These are phyloP conservation scores for Calonectria ilicicola DNA, from an alignment of 2,329 filamentous ascomycete species.

Conservation along the genomic window DNA sequence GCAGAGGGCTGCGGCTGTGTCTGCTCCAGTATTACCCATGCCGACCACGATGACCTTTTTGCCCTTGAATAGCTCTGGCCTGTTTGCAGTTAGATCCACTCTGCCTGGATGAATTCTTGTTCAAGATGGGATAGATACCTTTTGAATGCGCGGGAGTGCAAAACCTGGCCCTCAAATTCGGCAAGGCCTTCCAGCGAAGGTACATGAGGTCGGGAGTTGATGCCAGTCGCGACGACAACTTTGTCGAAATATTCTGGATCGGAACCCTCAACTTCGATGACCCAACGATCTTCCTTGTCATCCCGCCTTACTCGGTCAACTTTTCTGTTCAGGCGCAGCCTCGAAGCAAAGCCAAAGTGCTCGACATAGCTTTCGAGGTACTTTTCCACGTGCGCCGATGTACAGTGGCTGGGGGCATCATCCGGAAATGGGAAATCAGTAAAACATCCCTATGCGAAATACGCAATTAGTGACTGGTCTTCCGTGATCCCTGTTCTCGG, in stretches of 20 bases:
- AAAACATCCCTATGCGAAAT: constrained; percentile 44
- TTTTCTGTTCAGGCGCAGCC: constrained; percentile 40
- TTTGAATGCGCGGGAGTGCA: constrained; percentile 54
- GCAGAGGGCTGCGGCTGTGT: constrained; percentile 46
- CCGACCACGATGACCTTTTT: constrained; percentile 59
- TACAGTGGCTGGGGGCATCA: constrained; percentile 40
- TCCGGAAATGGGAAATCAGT: constrained; percentile 51
- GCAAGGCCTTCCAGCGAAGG: constrained; percentile 51
- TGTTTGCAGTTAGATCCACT: neutral
- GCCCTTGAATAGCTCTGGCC: constrained; percentile 48
- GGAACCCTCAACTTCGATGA: constrained; percentile 41
- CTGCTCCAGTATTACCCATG: constrained; percentile 52
- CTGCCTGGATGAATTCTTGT: too few relatives aligned
- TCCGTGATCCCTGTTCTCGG: too few relatives aligned
- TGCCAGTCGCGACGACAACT: constrained; percentile 50
- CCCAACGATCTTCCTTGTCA: constrained; percentile 38
- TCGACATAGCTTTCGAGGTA: constrained; percentile 49
- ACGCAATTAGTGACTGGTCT: neutral
- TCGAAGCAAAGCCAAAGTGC: constrained; percentile 45
- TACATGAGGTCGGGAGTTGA: constrained; percentile 48
- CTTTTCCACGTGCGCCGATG: constrained; percentile 40
- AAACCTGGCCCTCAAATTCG: constrained; percentile 51
- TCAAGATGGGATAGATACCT: constrained; percentile 30
- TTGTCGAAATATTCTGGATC: constrained; percentile 49
- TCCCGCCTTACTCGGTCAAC: constrained; percentile 38